These are phyloP conservation scores for Fraxinus velutina DNA, from an alignment of 305 asterid species.

Conservation along the genomic window DNA sequence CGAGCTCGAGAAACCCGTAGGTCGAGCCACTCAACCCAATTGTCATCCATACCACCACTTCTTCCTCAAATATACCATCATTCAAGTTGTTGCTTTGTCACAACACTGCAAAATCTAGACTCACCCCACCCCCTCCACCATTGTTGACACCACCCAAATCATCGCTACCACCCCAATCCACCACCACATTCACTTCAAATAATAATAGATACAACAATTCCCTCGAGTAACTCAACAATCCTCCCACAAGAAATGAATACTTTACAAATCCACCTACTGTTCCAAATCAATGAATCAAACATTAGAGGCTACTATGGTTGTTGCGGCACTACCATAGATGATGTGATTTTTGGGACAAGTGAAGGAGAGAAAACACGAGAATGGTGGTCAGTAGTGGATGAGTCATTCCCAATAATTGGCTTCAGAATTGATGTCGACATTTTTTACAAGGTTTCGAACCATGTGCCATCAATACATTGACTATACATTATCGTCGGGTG, in stretches of 20 bases:
- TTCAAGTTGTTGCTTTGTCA: neutral
- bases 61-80: neutral
- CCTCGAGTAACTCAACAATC: neutral
- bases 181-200: neutral
- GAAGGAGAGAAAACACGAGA: neutral
- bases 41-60: too few species aligned
- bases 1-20: neutral
- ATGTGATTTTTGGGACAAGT: neutral
- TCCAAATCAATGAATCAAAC: neutral
- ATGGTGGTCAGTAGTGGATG: neutral
- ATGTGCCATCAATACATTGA: neutral
- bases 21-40: neutral
- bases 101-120: neutral
- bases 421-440: neutral
- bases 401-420: neutral
- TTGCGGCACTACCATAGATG: neutral
- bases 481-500: too few species aligned
- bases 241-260: neutral
- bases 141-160: neutral
- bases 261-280: neutral
- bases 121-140: neutral
- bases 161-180: neutral
- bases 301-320: neutral
- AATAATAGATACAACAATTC: neutral
- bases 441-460: too few species aligned